Percentiles rank a stretch among this genome's conserved stretches.
Evolutionary conservation across 495 filamentous ascomycete species (phyloP).

Genomic region (Extremus antarcticus): DNA sequence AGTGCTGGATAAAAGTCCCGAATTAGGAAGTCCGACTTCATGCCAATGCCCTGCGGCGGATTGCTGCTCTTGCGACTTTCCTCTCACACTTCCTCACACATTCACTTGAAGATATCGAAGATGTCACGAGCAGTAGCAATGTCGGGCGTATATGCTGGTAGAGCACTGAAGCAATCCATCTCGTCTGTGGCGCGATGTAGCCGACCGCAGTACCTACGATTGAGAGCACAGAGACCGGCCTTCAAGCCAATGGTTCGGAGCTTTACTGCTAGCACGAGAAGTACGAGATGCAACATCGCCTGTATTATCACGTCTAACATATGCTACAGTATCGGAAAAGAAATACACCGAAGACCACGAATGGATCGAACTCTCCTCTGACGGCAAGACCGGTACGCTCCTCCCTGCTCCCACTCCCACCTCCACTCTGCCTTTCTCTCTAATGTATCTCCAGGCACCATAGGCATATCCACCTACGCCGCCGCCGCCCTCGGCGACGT

Average conservation of each 20-base stretch:
- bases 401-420: not conserved
- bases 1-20: not conserved
- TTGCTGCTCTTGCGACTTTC: not conserved
- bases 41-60: not conserved
- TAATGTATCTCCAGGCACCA: slow-evolving; percentile 42
- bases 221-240: slow-evolving; percentile 9
- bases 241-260: slow-evolving; percentile 8
- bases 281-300: slow-evolving; percentile 3
- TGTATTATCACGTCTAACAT: not conserved
- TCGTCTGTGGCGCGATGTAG: slow-evolving; percentile 11
- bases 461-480: slow-evolving; percentile 88
- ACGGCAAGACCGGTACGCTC: slow-evolving; percentile 52
- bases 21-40: not conserved
- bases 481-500: slow-evolving; percentile 87
- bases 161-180: not conserved
- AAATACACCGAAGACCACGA: slow-evolving; percentile 97
- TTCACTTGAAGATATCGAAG: not conserved
- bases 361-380: slow-evolving; percentile 79
- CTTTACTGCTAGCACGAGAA: slow-evolving; percentile 11
- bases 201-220: slow-evolving; percentile 10
- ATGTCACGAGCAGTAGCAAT: slow-evolving; percentile 12
- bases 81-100: not conserved
- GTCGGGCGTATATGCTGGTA: not conserved
- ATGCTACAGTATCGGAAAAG: slow-evolving; percentile 40
- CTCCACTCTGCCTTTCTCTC: not conserved